Conservation (phyloP, 2,329 filamentous ascomycete species). For the Chaetothyriales sp. region DNA sequence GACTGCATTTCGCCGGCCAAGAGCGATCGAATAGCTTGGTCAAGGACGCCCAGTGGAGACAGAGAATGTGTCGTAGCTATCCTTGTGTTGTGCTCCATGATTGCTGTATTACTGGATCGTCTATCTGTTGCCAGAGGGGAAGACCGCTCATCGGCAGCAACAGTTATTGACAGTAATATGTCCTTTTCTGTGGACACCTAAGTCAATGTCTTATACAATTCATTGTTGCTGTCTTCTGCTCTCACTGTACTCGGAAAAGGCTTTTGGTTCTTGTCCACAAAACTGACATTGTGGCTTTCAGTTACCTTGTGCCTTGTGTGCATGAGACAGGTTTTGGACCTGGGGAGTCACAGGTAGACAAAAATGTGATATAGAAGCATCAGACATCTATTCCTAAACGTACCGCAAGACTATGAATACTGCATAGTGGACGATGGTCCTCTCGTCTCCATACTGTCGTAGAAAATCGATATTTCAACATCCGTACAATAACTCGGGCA, state of each 20-base stretch:
- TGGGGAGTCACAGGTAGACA: not conserved
- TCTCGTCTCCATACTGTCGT: not conserved
- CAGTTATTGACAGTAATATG: not conserved
- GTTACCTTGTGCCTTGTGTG: not conserved
- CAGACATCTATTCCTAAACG: not conserved
- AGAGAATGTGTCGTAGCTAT: not conserved
- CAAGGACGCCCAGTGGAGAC: not conserved
- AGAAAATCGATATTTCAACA: not conserved
- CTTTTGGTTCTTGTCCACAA: not conserved
- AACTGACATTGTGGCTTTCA: not conserved
- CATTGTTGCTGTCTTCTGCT: not conserved
- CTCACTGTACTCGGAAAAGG: not conserved
- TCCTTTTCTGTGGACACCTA: not conserved
- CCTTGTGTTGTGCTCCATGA: not conserved
- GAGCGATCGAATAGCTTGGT: not conserved
- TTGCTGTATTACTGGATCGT: no score
- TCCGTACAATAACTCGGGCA: not conserved
- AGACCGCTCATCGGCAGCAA: not conserved
- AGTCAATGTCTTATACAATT: not conserved
- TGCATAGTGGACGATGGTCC: not conserved
- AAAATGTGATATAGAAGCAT: not conserved
- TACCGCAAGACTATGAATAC: no score
- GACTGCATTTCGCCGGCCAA: not conserved
- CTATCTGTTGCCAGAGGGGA: not conserved
- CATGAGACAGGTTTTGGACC: not conserved